These are phyloP conservation scores for Staphylotrichum longicolle DNA, from an alignment of 495 filamentous ascomycete genomes.

Conservation along the genomic window DNA sequence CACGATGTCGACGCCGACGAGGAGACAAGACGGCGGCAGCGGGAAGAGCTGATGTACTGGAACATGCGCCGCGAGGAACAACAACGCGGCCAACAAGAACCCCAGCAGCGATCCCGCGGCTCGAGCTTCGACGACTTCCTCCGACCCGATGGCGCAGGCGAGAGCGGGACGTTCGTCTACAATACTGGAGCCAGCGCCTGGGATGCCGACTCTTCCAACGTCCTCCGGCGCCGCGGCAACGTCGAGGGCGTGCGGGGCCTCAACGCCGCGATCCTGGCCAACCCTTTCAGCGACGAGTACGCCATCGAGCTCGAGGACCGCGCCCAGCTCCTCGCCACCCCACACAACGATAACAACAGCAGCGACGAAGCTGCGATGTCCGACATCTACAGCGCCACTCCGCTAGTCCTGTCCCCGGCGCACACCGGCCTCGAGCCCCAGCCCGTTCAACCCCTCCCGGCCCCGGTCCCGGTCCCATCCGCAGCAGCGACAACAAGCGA, in stretches of 20 bases:
- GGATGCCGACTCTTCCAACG: conserved; percentile 35
- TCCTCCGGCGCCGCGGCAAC: conserved; percentile 46
- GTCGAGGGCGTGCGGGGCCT: conserved; percentile 50
- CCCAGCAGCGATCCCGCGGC: conserved; percentile 26
- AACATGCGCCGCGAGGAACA: conserved; percentile 46
- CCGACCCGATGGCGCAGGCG: conserved; percentile 40
- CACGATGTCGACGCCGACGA: conserved; percentile 65
- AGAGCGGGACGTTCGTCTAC: conserved; percentile 51
- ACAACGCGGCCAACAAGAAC: conserved; percentile 28
- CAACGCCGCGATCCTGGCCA: conserved; percentile 51
- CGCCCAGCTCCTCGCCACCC: conserved; percentile 38
- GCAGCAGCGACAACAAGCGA: conserved; percentile 8
- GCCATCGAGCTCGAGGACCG: conserved; percentile 48
- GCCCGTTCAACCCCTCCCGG: conserved; percentile 25
- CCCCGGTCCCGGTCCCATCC: conserved; percentile 10
- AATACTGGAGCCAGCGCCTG: conserved; percentile 46
- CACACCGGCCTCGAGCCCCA: conserved; percentile 12
- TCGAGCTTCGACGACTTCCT: conserved; percentile 57
- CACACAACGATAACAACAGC: background rate
- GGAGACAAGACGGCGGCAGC: conserved; percentile 60
- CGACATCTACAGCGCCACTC: conserved; percentile 53
- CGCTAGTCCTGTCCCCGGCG: conserved; percentile 25
- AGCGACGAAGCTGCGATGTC: conserved; percentile 45
- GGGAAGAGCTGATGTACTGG: conserved; percentile 74
- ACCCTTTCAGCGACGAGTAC: conserved; percentile 61